These are phyloP conservation scores for Vitis hybrid DNA, from an alignment of 177 flowering plant species.

Conservation along the genomic window DNA sequence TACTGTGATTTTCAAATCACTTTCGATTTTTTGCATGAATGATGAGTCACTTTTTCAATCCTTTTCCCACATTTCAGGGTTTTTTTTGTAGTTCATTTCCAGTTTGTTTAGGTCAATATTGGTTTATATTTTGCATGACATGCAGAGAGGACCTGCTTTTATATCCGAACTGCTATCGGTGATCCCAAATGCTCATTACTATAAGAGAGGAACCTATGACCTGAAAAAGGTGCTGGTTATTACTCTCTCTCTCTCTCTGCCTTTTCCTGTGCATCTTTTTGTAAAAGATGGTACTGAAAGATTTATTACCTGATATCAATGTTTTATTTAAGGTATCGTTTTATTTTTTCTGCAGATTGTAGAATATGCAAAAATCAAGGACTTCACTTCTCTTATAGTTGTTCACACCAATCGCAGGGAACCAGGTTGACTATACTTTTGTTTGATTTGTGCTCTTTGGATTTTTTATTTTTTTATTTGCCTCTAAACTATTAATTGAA, in stretches of 20 bases:
- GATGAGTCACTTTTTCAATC: not conserved
- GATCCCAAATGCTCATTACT: conserved; percentile 86
- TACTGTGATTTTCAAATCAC: not conserved
- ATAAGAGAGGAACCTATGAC: conserved; percentile 93
- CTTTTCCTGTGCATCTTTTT: not conserved
- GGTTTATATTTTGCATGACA: conserved; percentile 8
- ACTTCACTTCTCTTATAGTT: conserved; percentile 81
- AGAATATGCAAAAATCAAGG: conserved; percentile 77
- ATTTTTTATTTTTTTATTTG: not conserved
- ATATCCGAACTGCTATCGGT: conserved; percentile 71
- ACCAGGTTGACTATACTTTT: conserved; percentile 57
- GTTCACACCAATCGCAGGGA: conserved; percentile 92
- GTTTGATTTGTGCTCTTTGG: not conserved
- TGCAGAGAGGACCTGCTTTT: conserved; percentile 93
- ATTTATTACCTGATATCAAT: not conserved
- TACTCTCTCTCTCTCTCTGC: not conserved
- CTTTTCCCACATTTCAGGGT: not conserved
- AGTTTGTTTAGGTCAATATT: not conserved
- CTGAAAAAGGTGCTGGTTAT: conserved; percentile 67
- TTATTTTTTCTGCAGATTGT: conserved; percentile 56
- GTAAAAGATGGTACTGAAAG: not conserved
- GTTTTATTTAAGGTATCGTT: not conserved
- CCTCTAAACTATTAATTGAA: not conserved
- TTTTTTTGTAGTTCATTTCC: not conserved
- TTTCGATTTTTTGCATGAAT: not conserved